Evolutionary conservation across 2,329 filamentous ascomycete genomes (phyloP), one percentile per base, ranked within the genome.

Genomic region (Colletotrichum chrysophilum): DNA sequence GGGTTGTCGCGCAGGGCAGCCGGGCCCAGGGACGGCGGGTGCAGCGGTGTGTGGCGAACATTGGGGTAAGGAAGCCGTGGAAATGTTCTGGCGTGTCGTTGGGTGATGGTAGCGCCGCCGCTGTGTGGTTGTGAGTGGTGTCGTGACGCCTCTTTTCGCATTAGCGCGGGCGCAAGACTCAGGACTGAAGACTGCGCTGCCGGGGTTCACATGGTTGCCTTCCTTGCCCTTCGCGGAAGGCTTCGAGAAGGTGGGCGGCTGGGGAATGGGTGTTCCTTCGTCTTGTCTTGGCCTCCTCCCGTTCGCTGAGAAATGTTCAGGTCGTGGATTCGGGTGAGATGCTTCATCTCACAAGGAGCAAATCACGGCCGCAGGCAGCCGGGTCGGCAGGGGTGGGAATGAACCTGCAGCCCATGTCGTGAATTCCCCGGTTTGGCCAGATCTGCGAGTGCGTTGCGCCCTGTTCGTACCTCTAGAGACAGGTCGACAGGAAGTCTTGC

Each of bases 151-250:
- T 71, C 38, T 43, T 64, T 58, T 68, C 38, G 62, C 75, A 72
- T 67, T 77, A 77, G 75, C 71, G 75, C 72, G 75, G 75, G 75
- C 75, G 75, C 62, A 75, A 68, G 71, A 48, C 71, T 75, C 66
- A 75, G 75, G 38, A 70, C 67, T 66, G 62, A 71, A 68, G 62
- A 36, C 55, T 32, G 56, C 16, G 18, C 32, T 56, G 30, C 32
- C 13, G 56, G 56, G 34, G 62, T 48, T 48, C 21, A 58, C 34
- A 76, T 30, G 70, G 56, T 58, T 34, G 66, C 21, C 21, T 18
- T 30, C 38, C 21, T 48, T 21, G 43, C 43, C 43, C 43, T 48
- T 48, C 43, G n/a, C n/a, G 43, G n/a, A 48, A 48, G 43, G 43
- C 64, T 66, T 66, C 64, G 48, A 21, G 64, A 66, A 66, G 64